Evolutionary conservation across 2,329 filamentous ascomycete genomes (phyloP).

Genomic region (Cercospora beticola): DNA sequence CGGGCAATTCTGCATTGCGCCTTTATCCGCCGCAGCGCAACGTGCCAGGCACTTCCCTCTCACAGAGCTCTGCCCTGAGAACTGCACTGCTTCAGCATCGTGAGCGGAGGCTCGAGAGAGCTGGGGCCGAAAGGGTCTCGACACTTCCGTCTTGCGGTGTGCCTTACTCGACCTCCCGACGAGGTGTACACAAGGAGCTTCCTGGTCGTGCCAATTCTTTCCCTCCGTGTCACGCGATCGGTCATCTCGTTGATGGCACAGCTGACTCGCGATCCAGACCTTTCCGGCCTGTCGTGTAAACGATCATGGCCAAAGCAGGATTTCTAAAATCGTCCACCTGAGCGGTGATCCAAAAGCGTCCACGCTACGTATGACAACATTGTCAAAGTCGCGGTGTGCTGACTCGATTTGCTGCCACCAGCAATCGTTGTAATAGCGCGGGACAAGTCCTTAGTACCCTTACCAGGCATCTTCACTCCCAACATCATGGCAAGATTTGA

Average conservation of each 20-base stretch:
- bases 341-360: background rate
- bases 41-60: slow-evolving; percentile 18
- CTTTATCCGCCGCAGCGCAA: slow-evolving; percentile 19
- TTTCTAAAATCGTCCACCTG: background rate
- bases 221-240: slow-evolving; percentile 21
- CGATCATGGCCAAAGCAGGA: background rate
- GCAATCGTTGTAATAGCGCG: slow-evolving; percentile 14
- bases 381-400: slow-evolving; percentile 17
- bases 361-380: background rate
- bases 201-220: slow-evolving; percentile 14
- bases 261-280: slow-evolving; percentile 16
- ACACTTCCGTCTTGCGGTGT: slow-evolving; percentile 2
- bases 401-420: slow-evolving; percentile 10
- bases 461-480: slow-evolving; percentile 1
- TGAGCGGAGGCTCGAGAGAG: background rate
- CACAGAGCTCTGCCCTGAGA: background rate
- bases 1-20: slow-evolving; percentile 19
- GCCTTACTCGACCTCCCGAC: slow-evolving; percentile 18
- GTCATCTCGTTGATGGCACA: slow-evolving; percentile 3
- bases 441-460: background rate
- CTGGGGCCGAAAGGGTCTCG: slow-evolving; percentile 2
- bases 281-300: background rate
- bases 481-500: slow-evolving; percentile 1
- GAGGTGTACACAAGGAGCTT: slow-evolving; percentile 17
- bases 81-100: background rate